Base-by-base conservation (phyloP, 495 filamentous ascomycete species). In the Lasiosphaeria hispida region DNA sequence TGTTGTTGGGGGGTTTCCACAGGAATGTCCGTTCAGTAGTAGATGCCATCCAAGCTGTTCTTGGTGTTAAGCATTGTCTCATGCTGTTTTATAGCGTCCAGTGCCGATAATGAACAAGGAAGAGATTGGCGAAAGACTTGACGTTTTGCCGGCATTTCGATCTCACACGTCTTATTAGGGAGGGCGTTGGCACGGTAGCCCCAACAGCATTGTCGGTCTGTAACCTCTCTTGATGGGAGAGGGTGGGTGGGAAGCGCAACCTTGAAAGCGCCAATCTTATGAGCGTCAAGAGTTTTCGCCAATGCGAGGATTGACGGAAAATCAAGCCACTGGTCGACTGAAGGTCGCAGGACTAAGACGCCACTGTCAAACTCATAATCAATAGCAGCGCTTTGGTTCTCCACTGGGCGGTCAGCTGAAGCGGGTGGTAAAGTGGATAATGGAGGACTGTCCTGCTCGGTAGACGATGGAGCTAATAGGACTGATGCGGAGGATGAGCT, bases 21-120 rank as follows among this genome's bases (percentile, higher is more conserved):
- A 9, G 59, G 59, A 23, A 61, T 42, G 18, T 61, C 59, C 1
- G 53, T 55, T 7, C 59, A 19, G 34, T 61, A 61, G 10, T 41
- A 55, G 36, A 61, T 43, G 33, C 54, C 53, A 35, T 57, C 18
- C 11, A 54, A 48, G 42, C 53, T 39, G 14, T 61, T 37, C 45
- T 53, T 52, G 7, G n/a, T 10, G n/a, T n/a, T n/a, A 4, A 57
- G 33, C 8, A 57, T 30, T 36, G 43, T 18, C 39, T 61, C 59
- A 37, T 61, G 48, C 19, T 57, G 38, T 42, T 49, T 19, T 47
- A 55, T 30, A 34, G 45, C 59, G 40, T 56, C 45, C 5, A 39
- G 30, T 23, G 44, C 35, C n/a, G 54, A 13, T 10, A 49, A 36
- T 13, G 35, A 30, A 10, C 14, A 57, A 19, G 54, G 42, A 33